A percentile compares a stretch with the other conserved stretches of the same genome.
phyloP scores from a whole-genome alignment of 2,329 filamentous ascomycete genomes.

The Paradendryphiella salina region DNA sequence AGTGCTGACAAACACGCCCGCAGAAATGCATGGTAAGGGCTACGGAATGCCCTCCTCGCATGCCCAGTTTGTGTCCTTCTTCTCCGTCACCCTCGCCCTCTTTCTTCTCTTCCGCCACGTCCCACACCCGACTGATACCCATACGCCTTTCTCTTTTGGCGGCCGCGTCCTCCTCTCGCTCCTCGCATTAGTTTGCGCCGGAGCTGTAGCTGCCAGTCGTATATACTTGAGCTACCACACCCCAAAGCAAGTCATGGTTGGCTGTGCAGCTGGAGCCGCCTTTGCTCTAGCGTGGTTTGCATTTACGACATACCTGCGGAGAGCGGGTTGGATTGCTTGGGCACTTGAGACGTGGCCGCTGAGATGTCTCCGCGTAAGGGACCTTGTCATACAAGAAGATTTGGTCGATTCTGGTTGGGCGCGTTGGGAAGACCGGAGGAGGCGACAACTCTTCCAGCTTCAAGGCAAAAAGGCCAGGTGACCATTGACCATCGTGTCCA shows the following conservation, averaged over 20 bases:
- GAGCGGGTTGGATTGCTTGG: slow-evolving; percentile 72
- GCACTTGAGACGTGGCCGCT: slow-evolving; percentile 67
- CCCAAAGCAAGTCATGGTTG: slow-evolving; percentile 80
- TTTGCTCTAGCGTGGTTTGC: slow-evolving; percentile 80
- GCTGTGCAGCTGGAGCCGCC: slow-evolving; percentile 68
- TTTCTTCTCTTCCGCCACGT: slow-evolving; percentile 81
- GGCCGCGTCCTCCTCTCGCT: slow-evolving; percentile 62
- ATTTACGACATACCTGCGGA: slow-evolving; percentile 67
- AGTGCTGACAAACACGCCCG: slow-evolving; percentile 3
- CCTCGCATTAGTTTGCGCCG: slow-evolving; percentile 48
- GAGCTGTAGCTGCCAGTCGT: slow-evolving; percentile 72
- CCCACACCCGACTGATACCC: slow-evolving; percentile 52
- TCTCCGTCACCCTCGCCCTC: slow-evolving; percentile 78
- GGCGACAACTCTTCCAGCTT: slow-evolving; percentile 24
- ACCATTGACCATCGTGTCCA: slow-evolving; percentile 2
- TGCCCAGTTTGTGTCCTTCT: slow-evolving; percentile 92
- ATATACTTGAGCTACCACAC: slow-evolving; percentile 96
- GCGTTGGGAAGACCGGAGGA: slow-evolving; percentile 70
- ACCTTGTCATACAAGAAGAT: slow-evolving; percentile 86
- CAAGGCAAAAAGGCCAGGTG: slow-evolving; percentile 35
- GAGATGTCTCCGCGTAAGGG: slow-evolving; percentile 71
- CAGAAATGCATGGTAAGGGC: slow-evolving; percentile 79
- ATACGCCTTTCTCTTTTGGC: slow-evolving; percentile 60
- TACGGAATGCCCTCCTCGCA: slow-evolving; percentile 98
- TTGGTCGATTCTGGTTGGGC: slow-evolving; percentile 91